Evolutionary conservation across 768 basidiomycete species (phyloP), one percentile per base, ranked within the genome.

Genomic region (Paxillus rubicundulus): DNA sequence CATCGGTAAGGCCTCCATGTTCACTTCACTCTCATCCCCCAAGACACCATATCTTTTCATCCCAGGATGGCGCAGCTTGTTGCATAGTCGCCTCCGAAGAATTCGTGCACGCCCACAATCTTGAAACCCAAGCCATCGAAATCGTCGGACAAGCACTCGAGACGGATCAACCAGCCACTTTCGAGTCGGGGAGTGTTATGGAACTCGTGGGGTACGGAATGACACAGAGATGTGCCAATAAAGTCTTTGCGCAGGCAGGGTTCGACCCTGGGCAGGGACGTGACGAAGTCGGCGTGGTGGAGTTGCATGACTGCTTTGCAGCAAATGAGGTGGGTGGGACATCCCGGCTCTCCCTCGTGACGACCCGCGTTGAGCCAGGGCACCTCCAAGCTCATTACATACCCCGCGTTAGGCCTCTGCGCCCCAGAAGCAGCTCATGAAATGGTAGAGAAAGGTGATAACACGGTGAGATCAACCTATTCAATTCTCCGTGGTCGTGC

Each of bases 81-180:
- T 87, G 86, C 53, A 77, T 93, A 49, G 75, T 93, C 24, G 89
- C 84, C 5, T 89, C 87, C 0, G 89, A 92, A 62, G 80, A 78
- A 33, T 92, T 92, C 59, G 87, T 93, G 7, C 85, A 81, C 45
- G 65, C 71, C 1, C 83, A 90, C 59, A 72, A 75, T 12, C 81
- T 92, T 9, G 85, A 92, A 70, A 93, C 91, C 63, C 91, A 93
- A 62, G 89, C 89, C 14, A 89, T 92, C 55, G 91, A 93, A 63
- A 84, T 94, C 43, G 82, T 87, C 18, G 79, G 83, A 0, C 79
- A 81, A 56, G 78, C 76, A 3, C 71, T 92, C 33, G 72, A 75
- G 34, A 93, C 90, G 1, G 92, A 92, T 61, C 74, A 77, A 12
- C 74, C 81, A 2, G 67, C 68, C 13, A 79, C 89, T 2, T 90